Base-by-base conservation (phyloP, 164 flowering plant genomes). In the Paratinospora sagittata region DNA sequence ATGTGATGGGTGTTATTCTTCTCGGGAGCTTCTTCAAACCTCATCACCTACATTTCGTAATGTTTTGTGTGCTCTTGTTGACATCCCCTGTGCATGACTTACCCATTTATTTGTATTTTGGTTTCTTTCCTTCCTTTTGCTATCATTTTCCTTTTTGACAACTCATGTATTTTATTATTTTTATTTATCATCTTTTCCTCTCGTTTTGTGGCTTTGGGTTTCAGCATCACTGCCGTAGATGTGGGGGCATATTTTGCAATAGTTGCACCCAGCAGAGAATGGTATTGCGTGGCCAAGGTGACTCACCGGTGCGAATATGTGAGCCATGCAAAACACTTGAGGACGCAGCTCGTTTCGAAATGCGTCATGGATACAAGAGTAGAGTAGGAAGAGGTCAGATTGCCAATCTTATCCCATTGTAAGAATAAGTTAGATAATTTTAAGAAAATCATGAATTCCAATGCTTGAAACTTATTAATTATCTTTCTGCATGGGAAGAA, bases 221-320 rank as follows among this genome's bases (percentile, higher is more conserved):
- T 66, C 84, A 95, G 99, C 99, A 92, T 81, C 99, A 95, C 41
- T 92, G 99, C 75, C 86, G 99, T 39, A 82, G 99, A 78, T 95
- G 99, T 77, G 98, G 97, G 67, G 98, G 98, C 55, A 16, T 95
- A 65, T 92, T 89, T 78, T 95, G 98, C 83, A 79, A 73, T 75
- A 87, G 81, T 71, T 95, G 98, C 75, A 89, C 97, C n/a, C 91
- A 81, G 77, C 88, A 84, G 68, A 81, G 97, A 72, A 90, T 95
- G 91, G 62, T 85, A 37, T 80, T 95, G 66, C 89, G 96, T 13
- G 99, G 99, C 21, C 99, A 95, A 84, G 99, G 99, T 58, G 99
- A 95, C 74, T 91, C 97, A 7, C 89, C 90, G 9, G 99, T 95
- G 68, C 90, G 99, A 65, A 87, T 92, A 61, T 95, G 97, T 77